These are phyloP conservation scores for Ustilago esculenta DNA, from an alignment of 1,284 basidiomycete genomes.

Conservation along the genomic window DNA sequence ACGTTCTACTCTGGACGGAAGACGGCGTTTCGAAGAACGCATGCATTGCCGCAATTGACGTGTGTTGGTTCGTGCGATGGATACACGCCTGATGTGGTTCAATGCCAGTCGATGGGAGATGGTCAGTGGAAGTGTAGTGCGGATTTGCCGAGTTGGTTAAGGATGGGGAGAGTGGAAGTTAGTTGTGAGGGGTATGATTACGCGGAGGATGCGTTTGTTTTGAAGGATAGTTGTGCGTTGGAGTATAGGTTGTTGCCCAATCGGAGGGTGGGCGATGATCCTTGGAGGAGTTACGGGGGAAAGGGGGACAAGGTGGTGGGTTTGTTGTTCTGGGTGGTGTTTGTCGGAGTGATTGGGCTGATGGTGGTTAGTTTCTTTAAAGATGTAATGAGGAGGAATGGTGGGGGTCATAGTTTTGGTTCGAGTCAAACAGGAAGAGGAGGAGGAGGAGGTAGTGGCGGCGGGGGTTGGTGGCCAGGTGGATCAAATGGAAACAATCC, in stretches of 20 bases:
- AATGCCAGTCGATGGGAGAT: conserved; percentile 82
- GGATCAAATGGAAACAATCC: conserved; percentile 65
- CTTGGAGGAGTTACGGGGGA: conserved; percentile 4
- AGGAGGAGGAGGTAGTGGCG: conserved; percentile 70
- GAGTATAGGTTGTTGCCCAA: conserved; percentile 42
- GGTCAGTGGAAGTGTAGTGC: conserved; percentile 76
- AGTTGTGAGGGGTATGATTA: conserved; percentile 87
- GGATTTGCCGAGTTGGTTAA: conserved; percentile 80
- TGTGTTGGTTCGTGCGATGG: conserved; percentile 82
- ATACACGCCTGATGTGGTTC: conserved; percentile 84
- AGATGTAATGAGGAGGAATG: conserved; percentile 16
- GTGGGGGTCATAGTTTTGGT: conserved; percentile 49
- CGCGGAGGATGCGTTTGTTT: conserved; percentile 81
- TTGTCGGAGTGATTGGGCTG: conserved; percentile 68
- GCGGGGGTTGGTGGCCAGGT: conserved; percentile 48
- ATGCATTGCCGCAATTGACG: conserved; percentile 78
- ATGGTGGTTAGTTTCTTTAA: conserved; percentile 35
- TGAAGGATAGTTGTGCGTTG: conserved; percentile 71
- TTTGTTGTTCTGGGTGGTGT: conserved; percentile 72
- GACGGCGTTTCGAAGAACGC: conserved; percentile 76
- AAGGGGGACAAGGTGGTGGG: conserved; percentile 55
- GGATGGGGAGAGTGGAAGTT: conserved; percentile 83
- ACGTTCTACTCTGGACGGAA: conserved; percentile 79
- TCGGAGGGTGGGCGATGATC: conserved; percentile 13
- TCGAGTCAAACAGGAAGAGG: conserved; percentile 48